A percentile compares a stretch with the other conserved stretches of the same genome.
These are phyloP conservation scores for Auriscalpium orientale DNA, from an alignment of 768 basidiomycete species.

Conservation along the genomic window DNA sequence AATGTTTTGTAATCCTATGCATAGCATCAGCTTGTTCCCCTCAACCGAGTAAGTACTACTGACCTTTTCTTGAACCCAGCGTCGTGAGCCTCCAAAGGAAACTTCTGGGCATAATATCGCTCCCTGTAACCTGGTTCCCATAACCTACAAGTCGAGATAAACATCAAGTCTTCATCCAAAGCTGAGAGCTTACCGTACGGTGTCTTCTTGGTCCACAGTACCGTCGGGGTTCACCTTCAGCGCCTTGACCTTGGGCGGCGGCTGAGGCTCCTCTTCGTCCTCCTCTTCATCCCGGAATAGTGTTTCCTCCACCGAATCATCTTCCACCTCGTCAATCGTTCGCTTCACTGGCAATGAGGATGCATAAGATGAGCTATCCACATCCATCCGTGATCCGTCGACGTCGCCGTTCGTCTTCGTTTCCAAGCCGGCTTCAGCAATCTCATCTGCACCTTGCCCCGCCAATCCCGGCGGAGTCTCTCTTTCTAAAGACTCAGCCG, in stretches of 20 bases:
- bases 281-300: slow-evolving; percentile 24
- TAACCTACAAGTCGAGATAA: slow-evolving; percentile 41
- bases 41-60: slow-evolving; percentile 18
- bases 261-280: slow-evolving; percentile 37
- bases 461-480: neutral
- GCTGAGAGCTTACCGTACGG: slow-evolving; percentile 62
- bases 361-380: neutral
- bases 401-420: neutral
- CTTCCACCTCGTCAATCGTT: slow-evolving; percentile 35
- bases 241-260: slow-evolving; percentile 40
- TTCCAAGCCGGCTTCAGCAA: slow-evolving; percentile 7
- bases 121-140: slow-evolving; percentile 97
- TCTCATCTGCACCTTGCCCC: slow-evolving; percentile 22
- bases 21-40: neutral
- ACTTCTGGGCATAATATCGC: slow-evolving; percentile 92
- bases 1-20: slow-evolving; percentile 66
- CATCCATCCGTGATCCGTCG: neutral
- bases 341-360: slow-evolving; percentile 33
- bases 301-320: slow-evolving; percentile 24
- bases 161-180: slow-evolving; percentile 4
- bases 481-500: neutral
- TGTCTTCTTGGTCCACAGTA: slow-evolving; percentile 90
- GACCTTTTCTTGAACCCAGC: slow-evolving; percentile 66
- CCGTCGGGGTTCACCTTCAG: slow-evolving; percentile 85
- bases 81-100: slow-evolving; percentile 68